A percentile compares a stretch with the other conserved stretches of the same genome.
phyloP scores from a whole-genome alignment of 331 rosid genomes.

The Stylosanthes scabra region DNA sequence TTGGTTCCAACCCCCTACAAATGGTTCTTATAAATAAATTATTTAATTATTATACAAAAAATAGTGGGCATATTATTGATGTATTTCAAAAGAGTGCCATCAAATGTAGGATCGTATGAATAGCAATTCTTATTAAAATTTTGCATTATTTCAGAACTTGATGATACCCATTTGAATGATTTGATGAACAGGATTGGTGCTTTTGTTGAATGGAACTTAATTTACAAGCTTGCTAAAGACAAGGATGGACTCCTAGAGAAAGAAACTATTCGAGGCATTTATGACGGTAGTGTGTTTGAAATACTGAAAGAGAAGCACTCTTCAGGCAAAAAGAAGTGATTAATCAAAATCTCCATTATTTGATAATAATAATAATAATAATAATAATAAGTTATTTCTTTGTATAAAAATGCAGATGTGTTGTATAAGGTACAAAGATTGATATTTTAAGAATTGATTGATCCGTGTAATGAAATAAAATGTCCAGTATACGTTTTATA shows the following conservation, averaged over 20 bases:
- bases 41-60: too few species aligned
- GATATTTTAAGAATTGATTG: background rate
- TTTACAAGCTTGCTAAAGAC: conserved; percentile 79
- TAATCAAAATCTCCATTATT: too few species aligned
- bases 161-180: background rate
- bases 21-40: too few species aligned
- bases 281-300: conserved; percentile 87
- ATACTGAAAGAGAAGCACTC: conserved; percentile 55
- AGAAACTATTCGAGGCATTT: conserved; percentile 65
- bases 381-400: background rate
- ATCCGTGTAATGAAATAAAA: too few species aligned
- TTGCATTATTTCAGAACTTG: background rate
- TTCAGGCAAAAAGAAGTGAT: conserved; percentile 14
- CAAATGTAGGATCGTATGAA: too few species aligned
- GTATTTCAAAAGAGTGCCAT: too few species aligned
- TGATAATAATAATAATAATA: too few species aligned
- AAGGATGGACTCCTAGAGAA: conserved; percentile 68
- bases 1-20: too few species aligned
- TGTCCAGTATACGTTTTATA: too few species aligned
- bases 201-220: conserved; percentile 67
- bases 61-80: too few species aligned
- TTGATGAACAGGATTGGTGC: conserved; percentile 53
- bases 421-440: background rate
- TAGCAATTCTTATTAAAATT: background rate
- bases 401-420: background rate